A percentile compares a stretch with the other conserved stretches of the same genome.
These are phyloP conservation scores for Kingdonia uniflora DNA, from an alignment of 164 flowering plant genomes.

Conservation along the genomic window DNA sequence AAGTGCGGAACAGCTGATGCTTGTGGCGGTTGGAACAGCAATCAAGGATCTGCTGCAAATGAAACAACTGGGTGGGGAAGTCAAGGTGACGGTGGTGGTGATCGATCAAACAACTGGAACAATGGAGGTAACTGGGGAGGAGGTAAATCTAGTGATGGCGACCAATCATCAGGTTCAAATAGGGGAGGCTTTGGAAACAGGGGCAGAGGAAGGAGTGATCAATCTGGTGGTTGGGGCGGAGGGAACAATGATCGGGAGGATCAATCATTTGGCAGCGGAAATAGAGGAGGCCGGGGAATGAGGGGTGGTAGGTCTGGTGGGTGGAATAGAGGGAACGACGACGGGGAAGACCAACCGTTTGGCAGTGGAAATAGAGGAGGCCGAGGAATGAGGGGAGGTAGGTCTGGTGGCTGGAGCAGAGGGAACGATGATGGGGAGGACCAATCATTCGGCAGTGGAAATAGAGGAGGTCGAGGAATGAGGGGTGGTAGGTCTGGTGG, in stretches of 20 bases:
- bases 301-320: too few relatives aligned
- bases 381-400: too few relatives aligned
- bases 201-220: constrained; percentile 26
- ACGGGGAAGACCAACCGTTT: too few relatives aligned
- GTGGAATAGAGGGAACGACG: too few relatives aligned
- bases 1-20: too few relatives aligned
- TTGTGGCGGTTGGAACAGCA: constrained; percentile 7
- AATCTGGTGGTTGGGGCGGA: constrained; percentile 19
- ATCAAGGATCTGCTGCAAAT: constrained; percentile 2
- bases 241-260: too few relatives aligned
- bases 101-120: constrained; percentile 9
- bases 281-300: too few relatives aligned
- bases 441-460: constrained; percentile 17
- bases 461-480: constrained; percentile 27
- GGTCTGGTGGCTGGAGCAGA: too few relatives aligned
- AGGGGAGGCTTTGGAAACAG: constrained; percentile 28
- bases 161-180: constrained; percentile 11
- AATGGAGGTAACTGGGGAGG: constrained; percentile 9
- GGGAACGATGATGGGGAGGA: too few relatives aligned
- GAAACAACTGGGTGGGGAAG: constrained; percentile 11
- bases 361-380: too few relatives aligned
- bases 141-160: constrained; percentile 7
- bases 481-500: constrained; percentile 18
- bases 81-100: constrained; percentile 9
- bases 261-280: too few relatives aligned